Percentiles rank a stretch among this genome's conserved stretches.
phyloP scores from a whole-genome alignment of 1,139 yeast genomes.

The Yamadazyma atmosphaerica region DNA sequence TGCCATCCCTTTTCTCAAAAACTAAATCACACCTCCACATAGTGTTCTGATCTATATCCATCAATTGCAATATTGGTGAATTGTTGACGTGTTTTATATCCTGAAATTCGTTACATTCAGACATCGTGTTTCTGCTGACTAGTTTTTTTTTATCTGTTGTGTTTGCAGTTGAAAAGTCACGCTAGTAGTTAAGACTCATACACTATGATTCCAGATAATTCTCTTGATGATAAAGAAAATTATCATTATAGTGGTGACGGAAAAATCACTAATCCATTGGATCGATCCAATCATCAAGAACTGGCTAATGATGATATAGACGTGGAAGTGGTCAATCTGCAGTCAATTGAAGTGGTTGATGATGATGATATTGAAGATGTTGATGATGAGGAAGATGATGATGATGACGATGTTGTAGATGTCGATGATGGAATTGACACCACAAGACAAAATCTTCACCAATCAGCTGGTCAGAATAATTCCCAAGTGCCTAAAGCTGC shows the following conservation, averaged over 20 bases:
- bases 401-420: not conserved
- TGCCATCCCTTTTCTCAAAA: constrained; percentile 1
- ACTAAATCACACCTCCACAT: not conserved
- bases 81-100: not conserved
- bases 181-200: not conserved
- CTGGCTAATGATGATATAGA: not conserved
- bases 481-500: constrained; percentile 1
- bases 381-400: constrained; percentile 1
- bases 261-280: not conserved
- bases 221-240: constrained; percentile 3
- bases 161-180: not conserved
- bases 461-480: not conserved
- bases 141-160: not conserved
- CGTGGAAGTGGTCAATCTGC: constrained; percentile 1
- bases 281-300: not conserved
- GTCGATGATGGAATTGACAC: not conserved
- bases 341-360: not conserved
- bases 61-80: not conserved
- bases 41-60: not conserved
- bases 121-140: not conserved
- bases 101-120: not conserved
- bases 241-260: not conserved
- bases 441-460: not conserved
- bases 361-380: constrained; percentile 1
- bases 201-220: constrained; percentile 2